Conservation (phyloP, 2,329 filamentous ascomycete genomes). For the Didymella keratinophila region DNA sequence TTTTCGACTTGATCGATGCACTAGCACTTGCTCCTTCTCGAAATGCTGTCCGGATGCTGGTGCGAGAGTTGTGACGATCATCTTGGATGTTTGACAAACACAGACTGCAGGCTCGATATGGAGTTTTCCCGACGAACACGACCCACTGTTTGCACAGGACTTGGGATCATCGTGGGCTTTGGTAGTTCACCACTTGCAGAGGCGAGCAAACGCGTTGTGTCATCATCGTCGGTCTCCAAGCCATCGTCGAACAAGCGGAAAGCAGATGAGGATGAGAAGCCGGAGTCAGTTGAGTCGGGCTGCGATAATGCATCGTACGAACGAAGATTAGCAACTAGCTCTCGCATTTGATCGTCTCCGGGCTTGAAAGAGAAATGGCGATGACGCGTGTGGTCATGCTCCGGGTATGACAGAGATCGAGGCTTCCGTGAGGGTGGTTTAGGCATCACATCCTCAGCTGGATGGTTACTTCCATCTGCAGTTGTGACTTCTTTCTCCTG, state of each 20-base stretch:
- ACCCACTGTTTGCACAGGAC: conserved; percentile 49
- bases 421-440: conserved; percentile 16
- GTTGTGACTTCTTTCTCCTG: neutral
- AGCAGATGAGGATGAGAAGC: conserved; percentile 4
- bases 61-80: conserved; percentile 38
- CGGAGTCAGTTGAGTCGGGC: conserved; percentile 17
- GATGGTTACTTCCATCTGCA: neutral
- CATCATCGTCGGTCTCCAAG: neutral
- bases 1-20: conserved; percentile 21
- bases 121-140: conserved; percentile 51
- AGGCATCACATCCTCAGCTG: conserved; percentile 5
- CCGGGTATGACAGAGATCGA: conserved; percentile 32
- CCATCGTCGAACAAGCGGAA: conserved; percentile 1
- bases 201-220: neutral
- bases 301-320: conserved; percentile 13
- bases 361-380: conserved; percentile 56
- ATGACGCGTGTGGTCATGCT: conserved; percentile 28
- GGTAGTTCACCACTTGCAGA: conserved; percentile 17
- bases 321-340: conserved; percentile 26
- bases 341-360: conserved; percentile 49
- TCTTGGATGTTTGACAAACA: conserved; percentile 29
- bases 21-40: conserved; percentile 28
- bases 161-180: conserved; percentile 54
- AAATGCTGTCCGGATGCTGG: conserved; percentile 43
- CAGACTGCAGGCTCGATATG: conserved; percentile 48